These are phyloP conservation scores for Camptophora hylomeconis DNA, from an alignment of 2,329 filamentous ascomycete species.

Conservation along the genomic window DNA sequence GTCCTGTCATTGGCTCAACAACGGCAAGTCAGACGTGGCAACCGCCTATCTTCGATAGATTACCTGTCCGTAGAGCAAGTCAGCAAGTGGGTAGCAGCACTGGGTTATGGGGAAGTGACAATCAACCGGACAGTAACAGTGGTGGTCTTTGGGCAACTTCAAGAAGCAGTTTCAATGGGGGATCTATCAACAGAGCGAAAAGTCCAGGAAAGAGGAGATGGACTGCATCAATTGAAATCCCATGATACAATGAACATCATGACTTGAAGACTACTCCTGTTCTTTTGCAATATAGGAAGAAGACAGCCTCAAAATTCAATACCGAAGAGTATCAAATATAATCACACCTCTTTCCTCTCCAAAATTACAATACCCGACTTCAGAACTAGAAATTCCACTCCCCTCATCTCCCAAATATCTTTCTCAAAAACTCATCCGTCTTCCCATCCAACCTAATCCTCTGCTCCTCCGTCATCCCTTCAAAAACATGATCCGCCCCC, in stretches of 20 bases:
- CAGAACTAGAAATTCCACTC: neutral
- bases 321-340: no score
- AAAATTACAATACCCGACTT: no score
- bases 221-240: no score
- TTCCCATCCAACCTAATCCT: neutral
- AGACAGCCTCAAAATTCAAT: no score
- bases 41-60: no score
- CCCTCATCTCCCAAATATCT: slow-evolving; percentile 2
- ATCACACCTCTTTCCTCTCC: no score
- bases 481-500: slow-evolving; percentile 6
- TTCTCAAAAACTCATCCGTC: slow-evolving; percentile 5
- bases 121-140: slow-evolving; percentile 1
- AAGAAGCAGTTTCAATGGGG: neutral
- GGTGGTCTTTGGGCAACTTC: slow-evolving; percentile 2
- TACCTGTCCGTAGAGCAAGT: slow-evolving; percentile 2
- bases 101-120: slow-evolving; percentile 3
- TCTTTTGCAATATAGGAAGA: no score
- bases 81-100: slow-evolving; percentile 2
- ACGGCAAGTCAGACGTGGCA: no score
- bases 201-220: slow-evolving; percentile 5
- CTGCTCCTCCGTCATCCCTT: slow-evolving; percentile 3
- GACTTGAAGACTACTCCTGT: no score
- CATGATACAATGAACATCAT: no score
- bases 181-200: slow-evolving; percentile 2
- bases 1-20: no score